A percentile compares a stretch with the other conserved stretches of the same genome.
Evolutionary conservation across 2,329 filamentous ascomycete genomes (phyloP).

Genomic region (Aureobasidium leucospermi): DNA sequence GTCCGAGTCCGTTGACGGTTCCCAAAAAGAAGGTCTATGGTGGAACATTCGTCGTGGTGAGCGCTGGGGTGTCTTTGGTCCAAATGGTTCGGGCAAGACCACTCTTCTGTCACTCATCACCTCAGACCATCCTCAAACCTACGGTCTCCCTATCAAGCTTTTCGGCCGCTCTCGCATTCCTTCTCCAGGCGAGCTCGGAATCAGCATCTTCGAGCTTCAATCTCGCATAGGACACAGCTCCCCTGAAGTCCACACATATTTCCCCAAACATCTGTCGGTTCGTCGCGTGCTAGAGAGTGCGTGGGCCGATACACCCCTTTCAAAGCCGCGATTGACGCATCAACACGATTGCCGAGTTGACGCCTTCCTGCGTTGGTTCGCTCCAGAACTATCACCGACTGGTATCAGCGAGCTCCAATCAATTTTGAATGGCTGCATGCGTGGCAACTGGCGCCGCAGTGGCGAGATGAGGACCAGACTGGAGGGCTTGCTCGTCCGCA

Average conservation of each 20-base stretch:
- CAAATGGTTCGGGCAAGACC: slow-evolving; percentile 92
- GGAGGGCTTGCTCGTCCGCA: background rate
- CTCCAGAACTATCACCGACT: slow-evolving; percentile 62
- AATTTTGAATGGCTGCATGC: background rate
- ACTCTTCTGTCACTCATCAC: slow-evolving; percentile 87
- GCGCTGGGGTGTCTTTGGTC: slow-evolving; percentile 86
- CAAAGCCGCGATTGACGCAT: slow-evolving; percentile 56
- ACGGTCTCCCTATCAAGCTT: slow-evolving; percentile 76
- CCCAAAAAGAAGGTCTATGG: slow-evolving; percentile 50
- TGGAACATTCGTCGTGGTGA: slow-evolving; percentile 81
- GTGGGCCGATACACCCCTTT: slow-evolving; percentile 81
- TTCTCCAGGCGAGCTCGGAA: slow-evolving; percentile 59
- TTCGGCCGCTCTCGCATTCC: slow-evolving; percentile 80
- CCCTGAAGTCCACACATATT: slow-evolving; percentile 89
- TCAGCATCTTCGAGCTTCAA: slow-evolving; percentile 91
- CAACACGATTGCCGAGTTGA: slow-evolving; percentile 56
- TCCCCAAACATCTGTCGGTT: slow-evolving; percentile 69
- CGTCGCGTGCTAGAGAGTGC: slow-evolving; percentile 73
- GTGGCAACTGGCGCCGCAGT: background rate
- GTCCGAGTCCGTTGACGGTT: slow-evolving; percentile 28
- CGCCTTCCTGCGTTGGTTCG: slow-evolving; percentile 68
- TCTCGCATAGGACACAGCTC: slow-evolving; percentile 84
- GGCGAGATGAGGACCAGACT: background rate
- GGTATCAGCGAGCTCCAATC: background rate
- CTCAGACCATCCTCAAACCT: slow-evolving; percentile 92